A percentile compares a stretch with the other conserved stretches of the same genome.
Evolutionary conservation across 352 stramenopile genomes (phyloP).

Genomic region (Phytophthora sp.): DNA sequence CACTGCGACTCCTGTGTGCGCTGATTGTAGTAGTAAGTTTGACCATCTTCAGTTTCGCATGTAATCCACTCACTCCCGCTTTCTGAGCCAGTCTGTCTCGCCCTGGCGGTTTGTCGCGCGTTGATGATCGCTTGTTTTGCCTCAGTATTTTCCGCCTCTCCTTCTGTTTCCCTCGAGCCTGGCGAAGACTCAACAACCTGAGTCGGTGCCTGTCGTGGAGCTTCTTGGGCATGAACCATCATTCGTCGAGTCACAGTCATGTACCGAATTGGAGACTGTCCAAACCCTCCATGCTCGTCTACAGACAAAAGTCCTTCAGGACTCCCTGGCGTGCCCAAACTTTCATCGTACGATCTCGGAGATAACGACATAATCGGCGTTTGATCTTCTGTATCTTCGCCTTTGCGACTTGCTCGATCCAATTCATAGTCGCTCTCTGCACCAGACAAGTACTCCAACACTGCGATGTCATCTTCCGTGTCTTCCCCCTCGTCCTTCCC

Average conservation of each 20-base stretch:
- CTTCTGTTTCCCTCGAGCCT: slow-evolving; percentile 1
- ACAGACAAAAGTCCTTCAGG: slow-evolving; percentile 26
- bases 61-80: slow-evolving; percentile 44
- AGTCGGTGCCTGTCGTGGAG: slow-evolving; percentile 22
- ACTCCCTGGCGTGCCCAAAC: slow-evolving; percentile 25
- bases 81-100: neutral
- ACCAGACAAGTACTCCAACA: slow-evolving; percentile 41
- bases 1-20: slow-evolving; percentile 66
- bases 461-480: slow-evolving; percentile 40
- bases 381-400: slow-evolving; percentile 27
- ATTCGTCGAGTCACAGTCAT: slow-evolving; percentile 24
- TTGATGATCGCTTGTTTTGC: slow-evolving; percentile 10
- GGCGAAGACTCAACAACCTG: slow-evolving; percentile 18
- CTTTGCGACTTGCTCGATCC: slow-evolving; percentile 37
- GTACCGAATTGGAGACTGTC: slow-evolving; percentile 18
- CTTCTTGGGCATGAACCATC: slow-evolving; percentile 36
- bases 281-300: slow-evolving; percentile 26
- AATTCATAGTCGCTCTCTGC: slow-evolving; percentile 39
- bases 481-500: slow-evolving; percentile 32
- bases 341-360: slow-evolving; percentile 34
- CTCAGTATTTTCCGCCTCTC: slow-evolving; percentile 8
- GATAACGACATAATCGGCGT: slow-evolving; percentile 30
- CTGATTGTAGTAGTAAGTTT: slow-evolving; percentile 79
- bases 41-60: slow-evolving; percentile 53
- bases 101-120: neutral